These are phyloP conservation scores for Pulveroboletus sp. DNA, from an alignment of 768 basidiomycete species.

Conservation along the genomic window DNA sequence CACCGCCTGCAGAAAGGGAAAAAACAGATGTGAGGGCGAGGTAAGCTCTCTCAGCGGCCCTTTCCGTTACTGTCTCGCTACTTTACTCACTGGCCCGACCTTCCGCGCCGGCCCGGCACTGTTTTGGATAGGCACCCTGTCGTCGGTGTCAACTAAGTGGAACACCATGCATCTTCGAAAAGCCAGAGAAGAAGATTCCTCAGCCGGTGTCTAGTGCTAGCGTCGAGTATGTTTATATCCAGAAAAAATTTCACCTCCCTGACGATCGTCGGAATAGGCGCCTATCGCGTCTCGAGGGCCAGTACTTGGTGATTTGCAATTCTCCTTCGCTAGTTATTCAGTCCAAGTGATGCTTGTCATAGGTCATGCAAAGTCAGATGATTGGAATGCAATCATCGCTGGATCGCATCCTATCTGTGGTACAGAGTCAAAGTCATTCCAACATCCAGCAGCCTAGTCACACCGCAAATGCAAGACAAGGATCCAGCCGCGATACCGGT, in stretches of 20 bases:
- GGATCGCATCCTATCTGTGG: conserved; percentile 71
- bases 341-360: not conserved
- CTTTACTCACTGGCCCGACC: conserved; percentile 57
- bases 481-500: conserved; percentile 20
- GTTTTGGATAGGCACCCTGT: conserved; percentile 70
- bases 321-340: not conserved
- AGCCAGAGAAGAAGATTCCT: conserved; percentile 81
- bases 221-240: conserved; percentile 56
- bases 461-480: conserved; percentile 12
- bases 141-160: conserved; percentile 83
- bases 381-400: conserved; percentile 89
- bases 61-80: conserved; percentile 40
- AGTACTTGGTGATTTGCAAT: conserved; percentile 58
- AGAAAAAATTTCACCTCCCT: conserved; percentile 8
- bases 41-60: conserved; percentile 41
- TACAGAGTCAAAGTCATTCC: conserved; percentile 43
- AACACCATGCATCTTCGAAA: conserved; percentile 80
- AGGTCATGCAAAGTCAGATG: conserved; percentile 94
- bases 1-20: conserved; percentile 85
- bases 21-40: conserved; percentile 93
- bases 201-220: conserved; percentile 58
- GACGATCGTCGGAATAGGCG: conserved; percentile 46
- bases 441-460: conserved; percentile 27
- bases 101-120: conserved; percentile 69
- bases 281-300: conserved; percentile 78